Conservation (phyloP, 1,284 basidiomycete genomes). For the Erythrobasidium hasegawianum region DNA sequence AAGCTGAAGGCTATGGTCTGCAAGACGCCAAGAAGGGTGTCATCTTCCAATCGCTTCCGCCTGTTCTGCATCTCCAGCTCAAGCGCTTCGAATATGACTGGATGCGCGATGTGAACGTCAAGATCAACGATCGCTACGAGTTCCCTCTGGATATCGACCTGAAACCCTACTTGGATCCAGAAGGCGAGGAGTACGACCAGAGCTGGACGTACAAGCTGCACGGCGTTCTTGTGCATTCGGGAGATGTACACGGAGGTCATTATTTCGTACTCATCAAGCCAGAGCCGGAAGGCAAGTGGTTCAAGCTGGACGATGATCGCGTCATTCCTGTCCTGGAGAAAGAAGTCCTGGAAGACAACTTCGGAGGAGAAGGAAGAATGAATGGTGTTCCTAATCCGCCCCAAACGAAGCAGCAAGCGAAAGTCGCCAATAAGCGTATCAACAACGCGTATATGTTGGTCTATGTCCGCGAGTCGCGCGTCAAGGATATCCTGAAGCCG, state of each 20-base stretch:
- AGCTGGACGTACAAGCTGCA: conserved; percentile 93
- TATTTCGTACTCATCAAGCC: conserved; percentile 99
- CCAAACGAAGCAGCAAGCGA: conserved; percentile 50
- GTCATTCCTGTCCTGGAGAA: conserved; percentile 97
- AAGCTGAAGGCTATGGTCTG: conserved; percentile 91
- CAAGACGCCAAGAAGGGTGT: conserved; percentile 99
- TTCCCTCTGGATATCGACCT: conserved; percentile 98
- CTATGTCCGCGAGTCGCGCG: conserved; percentile 81
- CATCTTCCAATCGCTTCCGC: conserved; percentile 97
- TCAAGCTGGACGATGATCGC: conserved; percentile 98
- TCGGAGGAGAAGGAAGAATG: conserved; percentile 69
- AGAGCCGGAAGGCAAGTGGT: conserved; percentile 88
- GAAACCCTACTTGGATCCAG: conserved; percentile 80
- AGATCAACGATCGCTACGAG: conserved; percentile 99
- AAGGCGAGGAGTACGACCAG: conserved; percentile 67
- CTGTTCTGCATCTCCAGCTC: conserved; percentile 94
- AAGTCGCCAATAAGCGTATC: conserved; percentile 95
- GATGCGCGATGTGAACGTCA: conserved; percentile 97
- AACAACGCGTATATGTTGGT: conserved; percentile 99
- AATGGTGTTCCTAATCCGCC: neutral
- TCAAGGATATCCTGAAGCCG: conserved; percentile 81
- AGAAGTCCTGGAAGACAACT: conserved; percentile 98
- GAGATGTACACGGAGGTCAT: conserved; percentile 96
- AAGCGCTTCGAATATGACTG: conserved; percentile 99
- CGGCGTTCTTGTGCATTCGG: conserved; percentile 97